Percentiles rank a stretch among this genome's conserved stretches.
Evolutionary conservation across 2,329 filamentous ascomycete genomes (phyloP).

Genomic region (Trematosphaeria pertusa): DNA sequence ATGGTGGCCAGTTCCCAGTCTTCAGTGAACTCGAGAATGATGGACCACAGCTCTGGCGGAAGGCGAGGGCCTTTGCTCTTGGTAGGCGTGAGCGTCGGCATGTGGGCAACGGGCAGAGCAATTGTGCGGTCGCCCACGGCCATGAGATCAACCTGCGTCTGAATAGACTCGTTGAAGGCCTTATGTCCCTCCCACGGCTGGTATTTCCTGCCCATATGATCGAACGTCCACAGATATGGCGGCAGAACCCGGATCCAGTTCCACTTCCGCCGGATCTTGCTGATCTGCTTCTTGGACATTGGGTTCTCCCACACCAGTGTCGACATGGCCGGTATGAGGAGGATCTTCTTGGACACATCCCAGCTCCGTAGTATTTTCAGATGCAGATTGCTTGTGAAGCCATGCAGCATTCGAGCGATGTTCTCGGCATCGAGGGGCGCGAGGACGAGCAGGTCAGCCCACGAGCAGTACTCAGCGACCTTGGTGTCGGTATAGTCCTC

Average conservation of each 20-base stretch:
- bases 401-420: slow-evolving; percentile 85
- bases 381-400: slow-evolving; percentile 80
- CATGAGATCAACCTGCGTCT: slow-evolving; percentile 78
- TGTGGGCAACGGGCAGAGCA: slow-evolving; percentile 40
- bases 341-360: slow-evolving; percentile 83
- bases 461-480: slow-evolving; percentile 76
- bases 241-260: slow-evolving; percentile 83
- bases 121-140: slow-evolving; percentile 74
- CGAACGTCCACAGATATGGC: slow-evolving; percentile 83
- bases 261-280: slow-evolving; percentile 83
- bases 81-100: slow-evolving; percentile 38
- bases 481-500: slow-evolving; percentile 54
- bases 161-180: slow-evolving; percentile 75
- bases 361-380: slow-evolving; percentile 84
- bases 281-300: slow-evolving; percentile 84
- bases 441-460: slow-evolving; percentile 86
- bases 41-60: slow-evolving; percentile 87
- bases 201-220: slow-evolving; percentile 58
- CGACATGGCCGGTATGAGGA: slow-evolving; percentile 89
- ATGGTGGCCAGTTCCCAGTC: slow-evolving; percentile 92
- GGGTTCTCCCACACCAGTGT: slow-evolving; percentile 89
- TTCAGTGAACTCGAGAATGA: slow-evolving; percentile 81
- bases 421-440: slow-evolving; percentile 85
- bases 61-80: slow-evolving; percentile 57
- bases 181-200: slow-evolving; percentile 66